Percentiles rank a stretch among this genome's conserved stretches.
Conservation (phyloP, 208 protist genomes). For the Endotrypanum monterogeii region DNA sequence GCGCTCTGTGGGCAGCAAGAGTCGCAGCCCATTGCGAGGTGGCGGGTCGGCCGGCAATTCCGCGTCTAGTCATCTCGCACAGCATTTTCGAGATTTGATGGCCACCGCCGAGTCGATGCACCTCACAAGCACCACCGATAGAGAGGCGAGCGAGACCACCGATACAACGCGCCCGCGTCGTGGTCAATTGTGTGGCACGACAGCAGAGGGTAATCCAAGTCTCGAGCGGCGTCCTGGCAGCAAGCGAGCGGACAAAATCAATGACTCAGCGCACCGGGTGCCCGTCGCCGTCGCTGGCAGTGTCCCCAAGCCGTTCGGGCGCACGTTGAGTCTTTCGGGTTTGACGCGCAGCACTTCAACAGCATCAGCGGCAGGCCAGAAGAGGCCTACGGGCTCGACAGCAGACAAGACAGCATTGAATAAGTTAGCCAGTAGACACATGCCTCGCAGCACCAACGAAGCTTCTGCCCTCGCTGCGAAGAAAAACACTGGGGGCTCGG, state of each 20-base stretch:
- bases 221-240: background rate
- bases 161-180: slow-evolving; percentile 10
- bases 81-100: slow-evolving; percentile 38
- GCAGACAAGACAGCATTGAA: background rate
- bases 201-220: background rate
- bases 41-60: slow-evolving; percentile 7
- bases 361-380: background rate
- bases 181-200: background rate
- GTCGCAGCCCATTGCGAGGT: slow-evolving; percentile 20
- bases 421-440: background rate
- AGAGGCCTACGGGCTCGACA: background rate
- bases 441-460: background rate
- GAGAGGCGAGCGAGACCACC: background rate
- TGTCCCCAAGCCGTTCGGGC: slow-evolving; percentile 11
- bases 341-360: slow-evolving; percentile 2
- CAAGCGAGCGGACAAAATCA: background rate
- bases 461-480: background rate
- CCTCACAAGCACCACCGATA: slow-evolving; percentile 13
- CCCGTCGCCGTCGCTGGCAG: background rate
- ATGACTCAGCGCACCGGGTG: background rate
- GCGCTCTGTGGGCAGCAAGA: slow-evolving; percentile 13
- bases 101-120: slow-evolving; percentile 33
- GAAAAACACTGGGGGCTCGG: background rate
- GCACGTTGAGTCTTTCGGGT: slow-evolving; percentile 24
- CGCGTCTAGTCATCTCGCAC: slow-evolving; percentile 21